A percentile compares a stretch with the other conserved stretches of the same genome.
Evolutionary conservation across 495 filamentous ascomycete species (phyloP).

Genomic region (Penicillium coffeae): DNA sequence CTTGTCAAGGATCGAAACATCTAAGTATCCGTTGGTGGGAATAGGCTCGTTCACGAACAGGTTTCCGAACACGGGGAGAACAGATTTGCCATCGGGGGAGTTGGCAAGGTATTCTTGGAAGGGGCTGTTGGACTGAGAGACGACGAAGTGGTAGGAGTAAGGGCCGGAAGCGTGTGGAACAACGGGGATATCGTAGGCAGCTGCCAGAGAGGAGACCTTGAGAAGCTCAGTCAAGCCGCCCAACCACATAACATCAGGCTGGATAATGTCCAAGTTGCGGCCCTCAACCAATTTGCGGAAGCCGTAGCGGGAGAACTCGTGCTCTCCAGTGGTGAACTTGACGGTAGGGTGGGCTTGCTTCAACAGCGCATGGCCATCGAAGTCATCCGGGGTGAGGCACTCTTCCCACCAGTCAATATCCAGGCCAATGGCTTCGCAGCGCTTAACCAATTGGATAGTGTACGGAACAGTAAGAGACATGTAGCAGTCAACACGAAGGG

Average conservation of each 20-base stretch:
- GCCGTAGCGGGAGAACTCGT: slow-evolving; percentile 87
- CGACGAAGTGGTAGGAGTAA: slow-evolving; percentile 92
- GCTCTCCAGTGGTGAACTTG: slow-evolving; percentile 93
- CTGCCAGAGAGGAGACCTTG: slow-evolving; percentile 80
- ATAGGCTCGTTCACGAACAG: slow-evolving; percentile 90
- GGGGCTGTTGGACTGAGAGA: slow-evolving; percentile 83
- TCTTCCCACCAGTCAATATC: slow-evolving; percentile 98
- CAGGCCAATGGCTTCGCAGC: slow-evolving; percentile 69
- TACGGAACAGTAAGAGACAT: slow-evolving; percentile 92
- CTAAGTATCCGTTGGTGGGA: slow-evolving; percentile 73
- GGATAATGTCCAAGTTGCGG: slow-evolving; percentile 87
- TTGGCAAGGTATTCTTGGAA: slow-evolving; percentile 96
- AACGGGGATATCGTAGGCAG: slow-evolving; percentile 88
- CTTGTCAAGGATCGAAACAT: slow-evolving; percentile 75
- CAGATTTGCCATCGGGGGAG: slow-evolving; percentile 81
- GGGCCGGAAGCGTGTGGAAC: slow-evolving; percentile 91
- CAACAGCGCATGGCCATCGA: slow-evolving; percentile 80
- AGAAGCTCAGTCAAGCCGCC: slow-evolving; percentile 89
- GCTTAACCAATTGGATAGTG: slow-evolving; percentile 83
- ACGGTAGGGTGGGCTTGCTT: slow-evolving; percentile 86
- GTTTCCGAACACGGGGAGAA: slow-evolving; percentile 86
- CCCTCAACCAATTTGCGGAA: slow-evolving; percentile 93
- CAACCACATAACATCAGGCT: slow-evolving; percentile 96
- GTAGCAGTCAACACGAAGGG: slow-evolving; percentile 93
- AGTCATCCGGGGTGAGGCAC: slow-evolving; percentile 83